Conservation (phyloP, 2,329 filamentous ascomycete species). For the Xylaria sp. region DNA sequence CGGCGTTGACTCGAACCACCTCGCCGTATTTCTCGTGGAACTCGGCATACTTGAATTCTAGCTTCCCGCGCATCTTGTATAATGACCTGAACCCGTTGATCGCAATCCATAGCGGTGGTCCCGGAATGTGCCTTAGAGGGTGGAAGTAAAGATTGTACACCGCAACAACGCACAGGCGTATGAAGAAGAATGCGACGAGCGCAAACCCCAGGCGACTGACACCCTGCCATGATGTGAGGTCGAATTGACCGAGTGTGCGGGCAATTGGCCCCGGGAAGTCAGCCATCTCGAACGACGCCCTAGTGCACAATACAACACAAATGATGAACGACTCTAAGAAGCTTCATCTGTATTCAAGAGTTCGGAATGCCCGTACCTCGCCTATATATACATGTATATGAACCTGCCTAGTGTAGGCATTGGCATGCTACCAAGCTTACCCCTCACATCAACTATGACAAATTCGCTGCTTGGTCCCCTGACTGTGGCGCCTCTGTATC, state of each 20-base stretch:
- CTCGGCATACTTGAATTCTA: conserved; percentile 34
- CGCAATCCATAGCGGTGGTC: conserved; percentile 45
- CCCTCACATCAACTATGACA: conserved; percentile 29
- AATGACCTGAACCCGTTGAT: conserved; percentile 38
- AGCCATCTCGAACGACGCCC: conserved; percentile 25
- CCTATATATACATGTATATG: conserved; percentile 26
- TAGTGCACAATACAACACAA: not conserved
- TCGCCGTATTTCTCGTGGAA: conserved; percentile 46
- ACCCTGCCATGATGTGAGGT: conserved; percentile 33
- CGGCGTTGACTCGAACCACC: conserved; percentile 54
- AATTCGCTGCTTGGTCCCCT: conserved; percentile 23
- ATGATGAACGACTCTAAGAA: conserved; percentile 7
- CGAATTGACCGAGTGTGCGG: conserved; percentile 21
- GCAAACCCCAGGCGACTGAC: conserved; percentile 22
- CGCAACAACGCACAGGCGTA: conserved; percentile 28
- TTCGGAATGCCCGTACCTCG: not conserved
- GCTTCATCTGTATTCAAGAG: conserved; percentile 12
- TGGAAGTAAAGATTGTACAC: conserved; percentile 50
- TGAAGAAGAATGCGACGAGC: conserved; percentile 24
- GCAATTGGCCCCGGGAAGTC: conserved; percentile 27
- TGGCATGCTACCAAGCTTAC: conserved; percentile 2
- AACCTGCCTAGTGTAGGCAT: conserved; percentile 8
- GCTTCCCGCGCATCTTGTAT: conserved; percentile 34
- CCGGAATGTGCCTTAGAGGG: conserved; percentile 46
- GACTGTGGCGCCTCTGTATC: conserved; percentile 8